phyloP scores from a whole-genome alignment of 2,329 filamentous ascomycete species.

The Colletotrichum graminicola region DNA sequence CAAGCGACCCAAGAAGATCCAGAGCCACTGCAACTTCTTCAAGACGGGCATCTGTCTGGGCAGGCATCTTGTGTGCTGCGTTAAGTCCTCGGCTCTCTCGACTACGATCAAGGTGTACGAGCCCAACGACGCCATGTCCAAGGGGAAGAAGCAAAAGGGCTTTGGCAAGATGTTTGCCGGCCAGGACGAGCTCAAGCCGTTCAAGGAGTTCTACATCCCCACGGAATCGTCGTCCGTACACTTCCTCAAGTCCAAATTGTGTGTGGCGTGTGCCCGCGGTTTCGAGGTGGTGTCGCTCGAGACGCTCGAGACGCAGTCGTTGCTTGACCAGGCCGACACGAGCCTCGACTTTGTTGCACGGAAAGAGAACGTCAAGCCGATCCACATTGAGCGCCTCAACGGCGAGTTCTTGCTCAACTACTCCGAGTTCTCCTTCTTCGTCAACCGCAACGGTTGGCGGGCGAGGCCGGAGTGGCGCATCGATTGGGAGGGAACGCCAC shows the following conservation, averaged over 20 bases:
- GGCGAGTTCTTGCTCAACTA: constrained; percentile 98
- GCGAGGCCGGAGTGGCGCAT: constrained; percentile 97
- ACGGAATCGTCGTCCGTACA: constrained; percentile 98
- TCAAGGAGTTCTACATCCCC: constrained; percentile 99
- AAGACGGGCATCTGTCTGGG: constrained; percentile 96
- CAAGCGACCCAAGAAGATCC: constrained; percentile 94
- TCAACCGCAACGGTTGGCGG: constrained; percentile 98
- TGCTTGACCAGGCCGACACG: constrained; percentile 97
- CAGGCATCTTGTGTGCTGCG: constrained; percentile 93
- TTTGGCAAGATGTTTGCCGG: constrained; percentile 97
- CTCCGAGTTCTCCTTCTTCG: constrained; percentile 98
- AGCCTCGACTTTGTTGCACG: constrained; percentile 96
- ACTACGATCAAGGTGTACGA: constrained; percentile 99
- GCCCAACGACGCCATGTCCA: constrained; percentile 93
- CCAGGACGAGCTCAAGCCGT: constrained; percentile 94
- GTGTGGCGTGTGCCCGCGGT: constrained; percentile 93
- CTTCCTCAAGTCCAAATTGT: constrained; percentile 96
- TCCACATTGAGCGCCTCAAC: constrained; percentile 96
- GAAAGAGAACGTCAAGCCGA: constrained; percentile 92
- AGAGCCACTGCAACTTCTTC: constrained; percentile 98
- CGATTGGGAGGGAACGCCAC: constrained; percentile 94
- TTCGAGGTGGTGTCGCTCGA: constrained; percentile 98
- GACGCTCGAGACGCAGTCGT: constrained; percentile 96
- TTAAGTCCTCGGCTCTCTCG: constrained; percentile 92
- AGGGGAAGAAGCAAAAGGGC: constrained; percentile 95